Percentiles rank a stretch among this genome's conserved stretches.
phyloP scores from a whole-genome alignment of 2,329 filamentous ascomycete genomes.

The Akanthomyces uredinophilus region DNA sequence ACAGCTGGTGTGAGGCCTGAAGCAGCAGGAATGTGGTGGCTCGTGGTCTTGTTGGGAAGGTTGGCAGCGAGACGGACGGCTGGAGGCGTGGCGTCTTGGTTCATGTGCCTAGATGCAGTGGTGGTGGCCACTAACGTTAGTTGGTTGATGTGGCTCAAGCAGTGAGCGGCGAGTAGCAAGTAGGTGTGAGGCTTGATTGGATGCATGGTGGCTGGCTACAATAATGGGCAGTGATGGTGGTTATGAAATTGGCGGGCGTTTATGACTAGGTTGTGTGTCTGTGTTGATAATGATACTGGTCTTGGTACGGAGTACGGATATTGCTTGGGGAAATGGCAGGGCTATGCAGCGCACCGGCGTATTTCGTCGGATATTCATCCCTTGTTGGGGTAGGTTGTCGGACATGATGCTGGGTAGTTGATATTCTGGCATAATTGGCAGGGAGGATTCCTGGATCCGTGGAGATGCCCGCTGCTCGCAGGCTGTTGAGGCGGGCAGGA shows the following conservation, averaged over 20 bases:
- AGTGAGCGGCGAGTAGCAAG: background rate
- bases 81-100: slow-evolving; percentile 7
- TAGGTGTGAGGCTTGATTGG: background rate
- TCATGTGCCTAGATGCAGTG: background rate
- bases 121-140: background rate
- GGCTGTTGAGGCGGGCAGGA: background rate
- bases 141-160: background rate
- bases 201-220: background rate
- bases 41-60: background rate
- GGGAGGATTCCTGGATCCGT: background rate
- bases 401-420: background rate
- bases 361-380: background rate
- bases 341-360: background rate
- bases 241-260: background rate
- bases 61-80: background rate
- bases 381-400: background rate
- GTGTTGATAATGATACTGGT: background rate
- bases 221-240: background rate
- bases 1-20: background rate
- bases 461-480: background rate
- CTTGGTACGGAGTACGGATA: too few species aligned
- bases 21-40: background rate
- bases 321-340: background rate
- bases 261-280: background rate
- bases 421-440: background rate